phyloP scores from a whole-genome alignment of 768 basidiomycete species.

The Leccinum boreale region DNA sequence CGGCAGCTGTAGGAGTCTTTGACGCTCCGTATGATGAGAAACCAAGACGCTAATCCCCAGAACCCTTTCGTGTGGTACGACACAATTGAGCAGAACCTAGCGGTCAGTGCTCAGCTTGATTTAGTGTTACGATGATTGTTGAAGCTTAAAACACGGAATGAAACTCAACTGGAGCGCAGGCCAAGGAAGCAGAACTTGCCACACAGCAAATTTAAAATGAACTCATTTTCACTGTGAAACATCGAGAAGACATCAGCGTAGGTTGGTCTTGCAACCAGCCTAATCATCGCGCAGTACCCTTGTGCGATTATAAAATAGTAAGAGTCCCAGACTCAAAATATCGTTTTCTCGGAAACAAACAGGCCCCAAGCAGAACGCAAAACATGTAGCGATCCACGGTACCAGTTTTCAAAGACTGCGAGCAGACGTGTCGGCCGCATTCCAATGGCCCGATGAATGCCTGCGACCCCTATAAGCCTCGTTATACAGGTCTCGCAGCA shows the following conservation, averaged over 20 bases:
- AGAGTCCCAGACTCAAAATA: neutral
- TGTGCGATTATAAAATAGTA: neutral
- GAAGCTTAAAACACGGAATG: too few species aligned
- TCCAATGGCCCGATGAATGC: conserved; percentile 7
- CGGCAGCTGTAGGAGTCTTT: conserved; percentile 19
- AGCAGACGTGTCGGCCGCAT: neutral
- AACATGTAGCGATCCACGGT: neutral
- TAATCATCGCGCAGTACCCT: too few species aligned
- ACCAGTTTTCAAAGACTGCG: conserved; percentile 9
- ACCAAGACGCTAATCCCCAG: conserved; percentile 11
- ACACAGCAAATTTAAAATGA: too few species aligned
- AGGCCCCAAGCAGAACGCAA: neutral
- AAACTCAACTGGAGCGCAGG: too few species aligned
- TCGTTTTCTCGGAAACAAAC: neutral
- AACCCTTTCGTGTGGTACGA: conserved; percentile 24
- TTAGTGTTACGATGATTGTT: too few species aligned
- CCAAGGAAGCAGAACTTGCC: too few species aligned
- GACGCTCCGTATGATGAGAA: conserved; percentile 13
- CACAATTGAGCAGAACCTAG: neutral
- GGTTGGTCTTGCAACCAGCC: too few species aligned
- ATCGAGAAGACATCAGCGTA: too few species aligned
- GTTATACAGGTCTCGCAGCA: conserved; percentile 23
- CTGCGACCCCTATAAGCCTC: conserved; percentile 13
- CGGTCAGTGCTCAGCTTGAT: too few species aligned
- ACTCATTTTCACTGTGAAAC: too few species aligned